Evolutionary conservation across 1,139 yeast species (phyloP).

Genomic region (Blastobotrys capitulatus): DNA sequence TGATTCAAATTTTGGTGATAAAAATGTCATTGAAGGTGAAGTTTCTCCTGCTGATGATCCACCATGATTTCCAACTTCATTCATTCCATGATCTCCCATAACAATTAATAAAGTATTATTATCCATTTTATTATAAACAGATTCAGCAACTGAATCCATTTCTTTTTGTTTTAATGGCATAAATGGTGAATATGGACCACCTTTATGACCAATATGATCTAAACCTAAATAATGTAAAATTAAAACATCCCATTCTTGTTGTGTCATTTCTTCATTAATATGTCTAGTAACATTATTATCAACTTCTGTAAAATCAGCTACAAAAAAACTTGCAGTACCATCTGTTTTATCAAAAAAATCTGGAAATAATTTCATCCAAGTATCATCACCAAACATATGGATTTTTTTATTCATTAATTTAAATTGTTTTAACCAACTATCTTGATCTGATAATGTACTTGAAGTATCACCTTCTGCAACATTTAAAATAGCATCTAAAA

Average conservation of each 20-base stretch:
- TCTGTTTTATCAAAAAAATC: slow-evolving; percentile 58
- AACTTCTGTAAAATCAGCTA: slow-evolving; percentile 89
- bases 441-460: slow-evolving; percentile 68
- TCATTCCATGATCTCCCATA: slow-evolving; percentile 95
- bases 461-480: slow-evolving; percentile 88
- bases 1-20: slow-evolving; percentile 53
- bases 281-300: slow-evolving; percentile 92
- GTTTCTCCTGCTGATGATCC: slow-evolving; percentile 93
- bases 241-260: slow-evolving; percentile 68
- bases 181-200: slow-evolving; percentile 75
- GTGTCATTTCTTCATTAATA: slow-evolving; percentile 48
- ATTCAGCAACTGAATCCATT: slow-evolving; percentile 65
- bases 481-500: slow-evolving; percentile 88
- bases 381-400: slow-evolving; percentile 93
- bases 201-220: slow-evolving; percentile 97
- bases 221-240: slow-evolving; percentile 88
- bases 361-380: slow-evolving; percentile 90
- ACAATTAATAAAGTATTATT: slow-evolving; percentile 65
- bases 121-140: slow-evolving; percentile 46
- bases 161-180: slow-evolving; percentile 81
- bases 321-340: slow-evolving; percentile 92
- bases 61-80: slow-evolving; percentile 87
- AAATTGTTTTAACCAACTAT: slow-evolving; percentile 82
- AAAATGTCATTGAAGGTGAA: slow-evolving; percentile 68
- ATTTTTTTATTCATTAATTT: slow-evolving; percentile 40